phyloP scores from a whole-genome alignment of 768 basidiomycete genomes.

The Russula ochroleuca region DNA sequence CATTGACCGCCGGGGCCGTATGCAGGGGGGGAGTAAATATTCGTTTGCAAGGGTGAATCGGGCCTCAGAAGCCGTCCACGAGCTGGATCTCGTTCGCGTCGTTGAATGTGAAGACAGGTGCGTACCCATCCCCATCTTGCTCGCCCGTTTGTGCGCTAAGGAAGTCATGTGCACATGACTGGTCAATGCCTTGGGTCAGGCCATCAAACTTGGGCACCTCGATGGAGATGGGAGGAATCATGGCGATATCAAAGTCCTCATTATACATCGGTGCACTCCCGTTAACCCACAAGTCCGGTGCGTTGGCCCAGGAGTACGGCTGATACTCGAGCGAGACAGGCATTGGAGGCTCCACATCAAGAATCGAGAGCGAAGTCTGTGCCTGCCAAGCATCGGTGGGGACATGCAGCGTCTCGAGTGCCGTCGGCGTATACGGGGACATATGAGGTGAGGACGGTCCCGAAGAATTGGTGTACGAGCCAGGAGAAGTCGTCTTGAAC shows the following conservation, averaged over 20 bases:
- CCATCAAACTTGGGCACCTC: constrained; percentile 47
- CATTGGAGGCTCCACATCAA: constrained; percentile 29
- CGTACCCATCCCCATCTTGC: constrained; percentile 22
- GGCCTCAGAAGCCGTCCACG: constrained; percentile 19
- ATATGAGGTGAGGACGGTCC: constrained; percentile 24
- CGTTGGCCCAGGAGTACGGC: constrained; percentile 34
- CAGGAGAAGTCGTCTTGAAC: constrained; percentile 20
- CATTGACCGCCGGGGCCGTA: constrained; percentile 19
- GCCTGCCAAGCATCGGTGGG: constrained; percentile 25
- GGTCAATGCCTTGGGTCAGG: constrained; percentile 5
- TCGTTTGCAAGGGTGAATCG: background rate
- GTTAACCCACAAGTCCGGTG: constrained; percentile 36
- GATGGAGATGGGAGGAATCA: constrained; percentile 63
- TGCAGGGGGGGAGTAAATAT: background rate
- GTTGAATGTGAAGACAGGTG: constrained; percentile 25
- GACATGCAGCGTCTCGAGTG: constrained; percentile 26
- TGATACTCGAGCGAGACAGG: constrained; percentile 30
- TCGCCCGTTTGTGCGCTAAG: constrained; percentile 1
- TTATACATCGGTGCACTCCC: constrained; percentile 41
- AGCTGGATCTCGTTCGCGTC: constrained; percentile 18
- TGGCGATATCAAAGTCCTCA: constrained; percentile 63
- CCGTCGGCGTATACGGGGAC: constrained; percentile 21
- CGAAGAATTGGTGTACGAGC: constrained; percentile 22
- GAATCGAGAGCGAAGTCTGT: constrained; percentile 26
- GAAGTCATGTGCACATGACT: constrained; percentile 16